Conservation (phyloP, 306 rosid species). For the Gillenia trifoliata region DNA sequence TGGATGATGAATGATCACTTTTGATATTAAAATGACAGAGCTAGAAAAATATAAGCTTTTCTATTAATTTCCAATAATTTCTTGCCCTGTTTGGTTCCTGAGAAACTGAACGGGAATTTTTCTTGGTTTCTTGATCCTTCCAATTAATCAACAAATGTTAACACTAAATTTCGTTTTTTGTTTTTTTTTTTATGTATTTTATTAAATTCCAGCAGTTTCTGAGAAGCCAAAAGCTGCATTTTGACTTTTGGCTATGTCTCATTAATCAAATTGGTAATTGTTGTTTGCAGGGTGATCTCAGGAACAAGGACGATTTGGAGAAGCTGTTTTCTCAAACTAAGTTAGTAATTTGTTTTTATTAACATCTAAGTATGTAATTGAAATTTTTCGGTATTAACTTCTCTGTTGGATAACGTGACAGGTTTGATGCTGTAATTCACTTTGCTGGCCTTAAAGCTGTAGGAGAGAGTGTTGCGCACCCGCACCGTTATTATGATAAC, state of each 20-base stretch:
- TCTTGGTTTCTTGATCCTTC: neutral
- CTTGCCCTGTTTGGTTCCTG: neutral
- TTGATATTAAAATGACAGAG: too few relatives aligned
- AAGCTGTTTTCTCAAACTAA: conserved; percentile 55
- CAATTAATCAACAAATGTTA: too few relatives aligned
- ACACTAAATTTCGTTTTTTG: too few relatives aligned
- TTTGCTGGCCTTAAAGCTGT: conserved; percentile 92
- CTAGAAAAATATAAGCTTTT: neutral
- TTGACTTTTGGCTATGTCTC: neutral
- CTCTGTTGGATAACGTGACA: conserved; percentile 14
- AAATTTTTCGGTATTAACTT: neutral
- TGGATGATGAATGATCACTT: too few relatives aligned
- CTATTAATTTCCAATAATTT: neutral
- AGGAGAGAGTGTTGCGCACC: conserved; percentile 75
- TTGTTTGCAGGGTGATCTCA: conserved; percentile 62
- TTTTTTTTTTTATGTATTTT: too few relatives aligned
- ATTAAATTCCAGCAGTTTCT: neutral
- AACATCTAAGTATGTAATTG: neutral
- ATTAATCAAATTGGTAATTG: neutral
- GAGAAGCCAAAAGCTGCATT: neutral
- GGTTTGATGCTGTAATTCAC: conserved; percentile 91
- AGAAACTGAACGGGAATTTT: neutral
- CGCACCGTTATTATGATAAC: conserved; percentile 63
- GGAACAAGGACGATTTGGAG: conserved; percentile 74
- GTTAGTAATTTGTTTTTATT: conserved; percentile 21